Base-by-base conservation (phyloP, 805 yeast species). In the Saccharomycopsis amapae region DNA sequence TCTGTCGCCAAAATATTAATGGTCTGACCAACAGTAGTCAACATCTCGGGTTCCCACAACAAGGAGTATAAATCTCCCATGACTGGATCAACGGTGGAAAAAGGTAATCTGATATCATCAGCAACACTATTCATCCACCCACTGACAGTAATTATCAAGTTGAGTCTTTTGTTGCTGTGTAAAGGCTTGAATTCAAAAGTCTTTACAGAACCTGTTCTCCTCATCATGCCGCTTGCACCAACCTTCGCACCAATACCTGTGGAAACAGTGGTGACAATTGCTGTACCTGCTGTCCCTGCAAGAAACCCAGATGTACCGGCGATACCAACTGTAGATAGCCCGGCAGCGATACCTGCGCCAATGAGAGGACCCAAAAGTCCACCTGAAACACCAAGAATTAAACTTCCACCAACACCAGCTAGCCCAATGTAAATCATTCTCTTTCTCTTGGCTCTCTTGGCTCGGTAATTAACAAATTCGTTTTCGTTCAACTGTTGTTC, bases 31-130 rank as follows among this genome's bases (percentile, higher is more conserved):
- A 85, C 87, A 45, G 95, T 84, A 51, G 79, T 81, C 56, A 93
- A 77, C 93, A 93, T 86, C 54, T 93, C 98, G 0, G 99, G 99
- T 62, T 93, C 99, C 98, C 98, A 93, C 40, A 85, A 67, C 5
- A 93, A 69, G 0, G 97, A 87, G 56, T 83, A 85, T 54, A 93
- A 65, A 61, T 93, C 99, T 15, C 99, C 99, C 90, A 90, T 88
- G 0, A 90, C 86, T 0, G 98, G 98, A 59, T 94, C 98, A 6
- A 93, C 85, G 0, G 98, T 93, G 1, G 96, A 85, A 59, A 89
- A 93, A 2, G 98, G 98, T 52, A 93, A 72, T 59, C 99, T 73
- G 18, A 93, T 90, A 72, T 93, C 99, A 78, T 93, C 99, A 56
- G 80, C 78, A 49, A 80, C 82, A 61, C 96, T 94, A 44, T 81